Conservation (phyloP, 2,329 filamentous ascomycete genomes). For the Tolypocladium sp. region DNA sequence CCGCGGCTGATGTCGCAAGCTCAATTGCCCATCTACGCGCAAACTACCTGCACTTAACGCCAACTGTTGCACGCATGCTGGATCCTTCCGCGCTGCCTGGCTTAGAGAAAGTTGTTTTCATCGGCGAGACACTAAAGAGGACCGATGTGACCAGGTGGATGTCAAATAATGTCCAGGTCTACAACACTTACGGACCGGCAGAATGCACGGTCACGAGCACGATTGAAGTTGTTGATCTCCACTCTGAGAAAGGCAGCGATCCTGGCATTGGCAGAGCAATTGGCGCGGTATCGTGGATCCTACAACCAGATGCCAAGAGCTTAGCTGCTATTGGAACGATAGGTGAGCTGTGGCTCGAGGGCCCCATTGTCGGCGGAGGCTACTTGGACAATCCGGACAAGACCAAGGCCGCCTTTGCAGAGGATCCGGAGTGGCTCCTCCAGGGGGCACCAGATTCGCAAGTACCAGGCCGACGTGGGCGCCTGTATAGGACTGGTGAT, state of each 20-base stretch:
- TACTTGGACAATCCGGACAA: conserved; percentile 36
- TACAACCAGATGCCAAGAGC: conserved; percentile 14
- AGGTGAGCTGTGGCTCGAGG: conserved; percentile 27
- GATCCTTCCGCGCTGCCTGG: not conserved
- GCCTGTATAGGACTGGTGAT: conserved; percentile 27
- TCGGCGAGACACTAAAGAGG: not conserved
- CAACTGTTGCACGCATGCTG: not conserved
- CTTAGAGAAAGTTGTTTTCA: not conserved
- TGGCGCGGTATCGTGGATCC: conserved; percentile 14
- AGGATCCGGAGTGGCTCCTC: conserved; percentile 28
- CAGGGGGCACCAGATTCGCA: conserved; percentile 12
- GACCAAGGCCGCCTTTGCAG: conserved; percentile 35
- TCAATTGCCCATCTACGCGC: not conserved
- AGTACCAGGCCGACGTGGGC: conserved; percentile 16
- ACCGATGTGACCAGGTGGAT: not conserved
- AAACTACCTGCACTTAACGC: not conserved
- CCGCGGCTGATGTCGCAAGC: not conserved
- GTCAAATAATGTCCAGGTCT: not conserved
- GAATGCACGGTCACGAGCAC: not conserved
- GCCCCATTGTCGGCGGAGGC: conserved; percentile 36
- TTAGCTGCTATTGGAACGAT: conserved; percentile 14
- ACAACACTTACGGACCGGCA: not conserved
- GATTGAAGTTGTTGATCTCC: not conserved
- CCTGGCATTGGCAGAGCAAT: not conserved
- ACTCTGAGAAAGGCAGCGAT: not conserved